Conservation (phyloP, 306 rosid genomes). For the Fragaria nilgerrensis region DNA sequence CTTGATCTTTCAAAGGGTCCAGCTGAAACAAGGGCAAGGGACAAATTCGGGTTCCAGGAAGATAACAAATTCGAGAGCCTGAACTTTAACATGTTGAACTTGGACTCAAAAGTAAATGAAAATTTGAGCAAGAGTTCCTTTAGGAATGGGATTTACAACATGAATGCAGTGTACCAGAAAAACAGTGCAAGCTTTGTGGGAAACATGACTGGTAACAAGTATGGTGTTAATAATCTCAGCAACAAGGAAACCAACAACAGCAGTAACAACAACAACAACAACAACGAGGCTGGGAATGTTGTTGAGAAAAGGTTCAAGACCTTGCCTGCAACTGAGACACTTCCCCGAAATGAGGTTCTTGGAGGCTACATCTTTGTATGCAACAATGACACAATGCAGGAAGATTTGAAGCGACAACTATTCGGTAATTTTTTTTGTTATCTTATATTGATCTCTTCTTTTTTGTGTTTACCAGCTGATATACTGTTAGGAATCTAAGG, state of each 20-base stretch:
- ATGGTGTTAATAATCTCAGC: conserved; percentile 48
- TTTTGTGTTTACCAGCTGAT: neutral
- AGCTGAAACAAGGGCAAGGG: conserved; percentile 66
- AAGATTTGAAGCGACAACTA: conserved; percentile 91
- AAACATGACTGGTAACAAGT: conserved; percentile 63
- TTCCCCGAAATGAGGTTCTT: conserved; percentile 95
- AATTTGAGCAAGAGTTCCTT: conserved; percentile 56
- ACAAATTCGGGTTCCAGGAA: conserved; percentile 83
- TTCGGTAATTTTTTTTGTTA: conserved; percentile 54
- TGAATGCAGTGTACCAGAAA: conserved; percentile 75
- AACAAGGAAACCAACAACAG: conserved; percentile 60
- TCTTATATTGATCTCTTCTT: neutral
- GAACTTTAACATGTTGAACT: conserved; percentile 70
- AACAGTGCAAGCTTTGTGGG: conserved; percentile 53
- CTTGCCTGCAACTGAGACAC: conserved; percentile 94
- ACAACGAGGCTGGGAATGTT: conserved; percentile 50
- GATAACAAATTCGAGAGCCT: conserved; percentile 85
- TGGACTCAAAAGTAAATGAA: conserved; percentile 69
- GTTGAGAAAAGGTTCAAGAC: conserved; percentile 96
- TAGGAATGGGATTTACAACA: conserved; percentile 58
- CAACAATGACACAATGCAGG: conserved; percentile 99
- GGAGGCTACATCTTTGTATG: conserved; percentile 99
- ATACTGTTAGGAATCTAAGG: neutral
- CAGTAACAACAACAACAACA: conserved; percentile 31
- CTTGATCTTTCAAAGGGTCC: conserved; percentile 83